Percentiles rank a stretch among this genome's conserved stretches.
phyloP scores from a whole-genome alignment of 495 filamentous ascomycete genomes.

The Physcia stellaris region DNA sequence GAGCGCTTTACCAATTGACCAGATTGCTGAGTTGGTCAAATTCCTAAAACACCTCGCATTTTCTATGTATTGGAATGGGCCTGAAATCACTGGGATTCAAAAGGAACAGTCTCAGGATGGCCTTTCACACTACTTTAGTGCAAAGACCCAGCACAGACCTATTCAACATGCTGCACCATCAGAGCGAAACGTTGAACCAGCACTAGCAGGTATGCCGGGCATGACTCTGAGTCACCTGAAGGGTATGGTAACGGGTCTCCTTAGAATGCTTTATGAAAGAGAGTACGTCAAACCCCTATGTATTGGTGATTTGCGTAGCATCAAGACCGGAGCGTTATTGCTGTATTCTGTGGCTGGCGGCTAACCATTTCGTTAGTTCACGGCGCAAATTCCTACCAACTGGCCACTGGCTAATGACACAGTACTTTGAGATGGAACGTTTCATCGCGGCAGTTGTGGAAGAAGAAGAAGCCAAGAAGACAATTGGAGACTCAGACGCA shows the following conservation, averaged over 20 bases:
- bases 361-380: conserved; percentile 36
- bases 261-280: conserved; percentile 83
- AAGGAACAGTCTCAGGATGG: conserved; percentile 30
- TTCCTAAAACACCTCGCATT: conserved; percentile 94
- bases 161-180: conserved; percentile 3
- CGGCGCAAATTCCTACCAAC: conserved; percentile 67
- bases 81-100: conserved; percentile 47
- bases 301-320: too few relatives aligned
- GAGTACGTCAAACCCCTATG: conserved; percentile 45
- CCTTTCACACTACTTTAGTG: conserved; percentile 43
- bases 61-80: conserved; percentile 71
- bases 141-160: conserved; percentile 9
- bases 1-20: conserved; percentile 53
- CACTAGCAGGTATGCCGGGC: conserved; percentile 46
- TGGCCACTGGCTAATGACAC: conserved; percentile 90
- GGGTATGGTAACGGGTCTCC: conserved; percentile 64
- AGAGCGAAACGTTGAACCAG: conserved; percentile 5
- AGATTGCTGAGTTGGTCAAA: conserved; percentile 58
- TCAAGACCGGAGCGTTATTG: too few relatives aligned
- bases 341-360: not conserved
- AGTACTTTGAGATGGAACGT: conserved; percentile 76
- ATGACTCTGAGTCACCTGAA: conserved; percentile 70
- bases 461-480: conserved; percentile 72
- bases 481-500: conserved; percentile 34
- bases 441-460: conserved; percentile 78